Evolutionary conservation across 108 stramenopile genomes (phyloP), one percentile per base, ranked within the genome.

Genomic region (Cyclotella cryptica): DNA sequence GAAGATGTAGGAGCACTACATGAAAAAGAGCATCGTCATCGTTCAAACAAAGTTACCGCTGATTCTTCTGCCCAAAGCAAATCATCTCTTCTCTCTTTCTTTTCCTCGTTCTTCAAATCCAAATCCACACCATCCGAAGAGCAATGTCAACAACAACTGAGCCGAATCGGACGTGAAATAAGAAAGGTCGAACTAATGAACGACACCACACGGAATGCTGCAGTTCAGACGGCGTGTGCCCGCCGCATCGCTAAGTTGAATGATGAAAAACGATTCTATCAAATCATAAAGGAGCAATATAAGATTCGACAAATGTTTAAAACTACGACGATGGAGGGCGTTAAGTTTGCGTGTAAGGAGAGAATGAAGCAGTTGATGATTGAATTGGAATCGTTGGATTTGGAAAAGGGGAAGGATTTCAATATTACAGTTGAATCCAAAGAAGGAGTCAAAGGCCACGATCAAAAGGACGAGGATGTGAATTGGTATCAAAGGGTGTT

Each of bases 221-320:
- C 46, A 10, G 80, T 81, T 10, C 69, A 58, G 40, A 28, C 62
- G 0, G 74, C 68, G 8, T 81, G 80, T 39, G 55, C 5, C 0
- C 45, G 26, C 3, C 44, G 80, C 3, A 75, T 81, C 9, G 46
- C 63, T 14, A 81, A 75, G 52, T 60, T 81, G 18, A 53, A 40
- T 51, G 49, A 81, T 14, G 80, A 81, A 69, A 58, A 62, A 63
- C 69, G 80, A 42, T 66, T 75, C 35, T 74, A 69, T 59, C 80
- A 81, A 75, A 81, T 81, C 40, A 61, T 70, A 1, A 74, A 81
- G 27, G 80, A 81, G 39, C 55, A 59, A 24, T 55, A 75, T 27
- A 75, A 81, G 39, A 75, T 81, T 27, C 69, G 67, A 17, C 30
- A 41, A 17, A 81, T 81, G 80, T 24, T 46, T 30, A 41, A 70